phyloP scores from a whole-genome alignment of 768 basidiomycete genomes.

The Leccinum subgranulosum region DNA sequence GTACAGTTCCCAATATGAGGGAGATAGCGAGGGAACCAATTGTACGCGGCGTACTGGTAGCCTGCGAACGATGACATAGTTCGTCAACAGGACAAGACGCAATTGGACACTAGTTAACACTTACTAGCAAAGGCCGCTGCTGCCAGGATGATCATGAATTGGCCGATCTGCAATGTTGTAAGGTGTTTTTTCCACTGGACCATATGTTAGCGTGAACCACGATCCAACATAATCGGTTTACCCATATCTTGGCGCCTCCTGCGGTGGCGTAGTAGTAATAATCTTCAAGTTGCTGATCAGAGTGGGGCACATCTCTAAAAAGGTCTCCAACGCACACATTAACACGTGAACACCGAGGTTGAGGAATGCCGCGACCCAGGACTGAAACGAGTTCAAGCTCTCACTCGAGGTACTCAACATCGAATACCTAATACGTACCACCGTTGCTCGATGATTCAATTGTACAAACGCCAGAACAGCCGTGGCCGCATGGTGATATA shows the following conservation, averaged over 20 bases:
- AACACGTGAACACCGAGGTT: slow-evolving; percentile 91
- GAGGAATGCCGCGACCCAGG: slow-evolving; percentile 87
- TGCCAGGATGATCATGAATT: slow-evolving; percentile 19
- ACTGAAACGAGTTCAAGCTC: slow-evolving; percentile 41
- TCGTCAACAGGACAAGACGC: not conserved
- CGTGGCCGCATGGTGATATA: slow-evolving; percentile 97
- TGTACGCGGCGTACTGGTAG: slow-evolving; percentile 19
- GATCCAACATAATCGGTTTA: not conserved
- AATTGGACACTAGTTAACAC: not conserved
- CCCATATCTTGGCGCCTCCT: slow-evolving; percentile 39
- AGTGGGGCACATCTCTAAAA: not conserved
- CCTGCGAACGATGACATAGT: not conserved
- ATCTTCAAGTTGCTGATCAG: slow-evolving; percentile 45
- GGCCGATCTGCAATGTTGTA: slow-evolving; percentile 21
- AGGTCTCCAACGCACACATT: slow-evolving; percentile 67
- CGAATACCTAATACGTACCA: slow-evolving; percentile 50
- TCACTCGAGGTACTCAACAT: not conserved
- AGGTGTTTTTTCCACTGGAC: slow-evolving; percentile 25
- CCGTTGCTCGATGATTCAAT: slow-evolving; percentile 84
- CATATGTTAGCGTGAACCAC: not conserved
- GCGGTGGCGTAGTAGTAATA: slow-evolving; percentile 98
- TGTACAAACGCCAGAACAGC: slow-evolving; percentile 91
- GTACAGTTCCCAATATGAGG: slow-evolving; percentile 18
- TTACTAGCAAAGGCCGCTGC: slow-evolving; percentile 10
- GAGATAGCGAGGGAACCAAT: slow-evolving; percentile 14